phyloP scores from a whole-genome alignment of 768 basidiomycete genomes.

The Mrakia frigida region DNA sequence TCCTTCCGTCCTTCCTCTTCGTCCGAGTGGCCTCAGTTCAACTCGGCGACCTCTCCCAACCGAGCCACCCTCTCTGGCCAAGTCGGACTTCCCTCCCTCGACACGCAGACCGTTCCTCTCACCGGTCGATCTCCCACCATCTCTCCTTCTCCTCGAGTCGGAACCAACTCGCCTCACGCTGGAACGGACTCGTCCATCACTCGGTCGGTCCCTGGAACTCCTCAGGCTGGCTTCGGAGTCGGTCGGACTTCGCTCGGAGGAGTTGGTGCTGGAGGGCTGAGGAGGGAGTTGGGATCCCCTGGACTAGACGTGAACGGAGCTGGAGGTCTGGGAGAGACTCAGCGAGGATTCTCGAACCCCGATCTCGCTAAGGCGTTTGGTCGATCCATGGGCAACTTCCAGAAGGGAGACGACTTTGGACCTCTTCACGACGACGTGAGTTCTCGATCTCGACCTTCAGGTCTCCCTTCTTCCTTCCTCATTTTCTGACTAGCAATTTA shows the following conservation, averaged over 20 bases:
- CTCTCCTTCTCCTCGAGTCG: conserved; percentile 30
- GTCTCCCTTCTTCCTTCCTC: conserved; percentile 21
- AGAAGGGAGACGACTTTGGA: conserved; percentile 39
- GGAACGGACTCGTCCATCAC: conserved; percentile 22
- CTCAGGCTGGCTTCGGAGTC: conserved; percentile 35
- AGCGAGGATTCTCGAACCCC: conserved; percentile 44
- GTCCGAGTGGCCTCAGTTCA: conserved; percentile 17
- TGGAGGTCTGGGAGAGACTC: conserved; percentile 5
- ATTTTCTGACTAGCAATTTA: background rate
- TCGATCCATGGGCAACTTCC: conserved; percentile 33
- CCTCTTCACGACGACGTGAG: conserved; percentile 39
- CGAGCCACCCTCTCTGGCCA: conserved; percentile 18
- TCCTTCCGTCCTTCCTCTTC: conserved; percentile 7
- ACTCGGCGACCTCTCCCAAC: conserved; percentile 22
- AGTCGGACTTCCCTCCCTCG: conserved; percentile 34
- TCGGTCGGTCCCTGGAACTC: conserved; percentile 45
- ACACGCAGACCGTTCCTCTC: conserved; percentile 29
- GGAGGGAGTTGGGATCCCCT: conserved; percentile 3
- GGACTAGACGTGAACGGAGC: conserved; percentile 15
- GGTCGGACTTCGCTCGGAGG: conserved; percentile 16
- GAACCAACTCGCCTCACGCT: conserved; percentile 4
- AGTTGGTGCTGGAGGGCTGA: conserved; percentile 13
- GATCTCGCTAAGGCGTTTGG: conserved; percentile 44
- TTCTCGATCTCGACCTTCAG: background rate
- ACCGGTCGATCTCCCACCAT: conserved; percentile 33